A percentile compares a stretch with the other conserved stretches of the same genome.
These are phyloP conservation scores for Trypanosoma congolense DNA, from an alignment of 208 protist species.

Conservation along the genomic window DNA sequence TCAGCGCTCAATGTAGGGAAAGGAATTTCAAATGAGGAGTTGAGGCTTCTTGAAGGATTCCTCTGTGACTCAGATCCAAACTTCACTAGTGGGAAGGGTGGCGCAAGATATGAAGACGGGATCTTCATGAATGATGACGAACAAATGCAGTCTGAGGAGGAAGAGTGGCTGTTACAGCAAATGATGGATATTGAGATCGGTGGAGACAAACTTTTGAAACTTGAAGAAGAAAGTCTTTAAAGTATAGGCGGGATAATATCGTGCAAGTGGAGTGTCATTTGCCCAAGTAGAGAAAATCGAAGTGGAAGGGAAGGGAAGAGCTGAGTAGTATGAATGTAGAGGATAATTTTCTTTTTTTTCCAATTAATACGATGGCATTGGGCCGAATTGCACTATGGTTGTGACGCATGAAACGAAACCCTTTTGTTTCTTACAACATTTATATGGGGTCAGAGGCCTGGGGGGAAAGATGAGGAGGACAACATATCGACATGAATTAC, in stretches of 20 bases:
- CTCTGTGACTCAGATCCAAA: slow-evolving; percentile 1
- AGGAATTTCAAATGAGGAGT: slow-evolving; percentile 3
- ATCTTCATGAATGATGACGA: slow-evolving; percentile 60
- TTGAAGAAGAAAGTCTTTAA: slow-evolving; percentile 2
- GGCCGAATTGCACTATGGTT: too few species aligned
- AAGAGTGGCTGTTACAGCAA: slow-evolving; percentile 81
- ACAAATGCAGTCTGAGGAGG: slow-evolving; percentile 58
- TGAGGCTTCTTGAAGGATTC: slow-evolving; percentile 18
- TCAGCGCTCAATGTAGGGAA: slow-evolving; percentile 3
- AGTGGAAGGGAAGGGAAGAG: too few species aligned
- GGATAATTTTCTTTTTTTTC: slow-evolving; percentile 2
- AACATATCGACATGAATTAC: too few species aligned
- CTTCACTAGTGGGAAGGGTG: slow-evolving; percentile 4
- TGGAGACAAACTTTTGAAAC: too few species aligned
- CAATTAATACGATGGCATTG: background rate
- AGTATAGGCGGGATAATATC: too few species aligned
- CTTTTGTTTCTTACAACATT: too few species aligned
- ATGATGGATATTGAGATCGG: slow-evolving; percentile 43
- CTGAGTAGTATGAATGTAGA: background rate
- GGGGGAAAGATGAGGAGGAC: too few species aligned
- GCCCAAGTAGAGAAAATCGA: too few species aligned
- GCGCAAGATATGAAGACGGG: slow-evolving; percentile 20
- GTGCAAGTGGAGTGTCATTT: too few species aligned
- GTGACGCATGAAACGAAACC: too few species aligned
- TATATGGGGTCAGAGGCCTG: too few species aligned